Percentiles rank a stretch among this genome's conserved stretches.
Evolutionary conservation across 2,329 filamentous ascomycete species (phyloP).

Genomic region (Fusarium sororula): DNA sequence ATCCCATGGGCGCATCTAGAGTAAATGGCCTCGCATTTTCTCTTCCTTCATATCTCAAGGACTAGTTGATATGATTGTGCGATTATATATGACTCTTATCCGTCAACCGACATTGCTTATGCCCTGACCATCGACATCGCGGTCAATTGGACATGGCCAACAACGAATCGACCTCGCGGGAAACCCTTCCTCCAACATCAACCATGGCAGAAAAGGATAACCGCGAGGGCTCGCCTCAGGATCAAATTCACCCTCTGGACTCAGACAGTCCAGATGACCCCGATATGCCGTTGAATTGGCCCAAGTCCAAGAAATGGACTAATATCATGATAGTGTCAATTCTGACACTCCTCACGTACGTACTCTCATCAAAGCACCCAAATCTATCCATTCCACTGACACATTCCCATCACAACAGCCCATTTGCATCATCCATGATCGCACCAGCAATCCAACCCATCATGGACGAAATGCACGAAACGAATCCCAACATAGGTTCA

Average conservation of each 20-base stretch:
- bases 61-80: background rate
- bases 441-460: background rate
- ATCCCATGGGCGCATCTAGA: background rate
- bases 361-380: background rate
- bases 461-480: background rate
- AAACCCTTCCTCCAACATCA: background rate
- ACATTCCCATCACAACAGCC: fast-evolving
- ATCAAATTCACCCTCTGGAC: background rate
- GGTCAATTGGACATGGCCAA: background rate
- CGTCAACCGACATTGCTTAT: background rate
- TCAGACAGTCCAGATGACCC: background rate
- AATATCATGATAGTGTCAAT: background rate
- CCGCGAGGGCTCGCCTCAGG: fast-evolving
- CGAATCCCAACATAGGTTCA: background rate
- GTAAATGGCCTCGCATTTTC: background rate
- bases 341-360: background rate
- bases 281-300: background rate
- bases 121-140: background rate
- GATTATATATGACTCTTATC: background rate
- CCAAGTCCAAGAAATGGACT: background rate
- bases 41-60: background rate
- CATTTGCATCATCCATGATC: background rate
- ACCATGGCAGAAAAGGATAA: background rate
- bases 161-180: background rate
- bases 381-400: background rate